phyloP scores from a whole-genome alignment of 768 basidiomycete genomes.

The Pisolithus microcarpus region DNA sequence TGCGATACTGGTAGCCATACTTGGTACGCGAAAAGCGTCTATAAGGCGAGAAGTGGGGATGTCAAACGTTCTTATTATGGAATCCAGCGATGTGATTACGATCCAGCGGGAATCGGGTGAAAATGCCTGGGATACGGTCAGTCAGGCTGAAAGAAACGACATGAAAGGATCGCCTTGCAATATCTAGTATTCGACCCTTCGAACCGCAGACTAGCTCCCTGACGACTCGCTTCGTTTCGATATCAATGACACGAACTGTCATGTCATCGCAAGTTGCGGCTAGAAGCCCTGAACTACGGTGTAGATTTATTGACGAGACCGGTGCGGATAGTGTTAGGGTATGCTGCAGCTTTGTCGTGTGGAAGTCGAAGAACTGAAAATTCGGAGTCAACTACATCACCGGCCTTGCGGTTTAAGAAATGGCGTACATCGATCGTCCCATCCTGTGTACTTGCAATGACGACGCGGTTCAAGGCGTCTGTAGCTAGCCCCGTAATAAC shows the following conservation, averaged over 20 bases:
- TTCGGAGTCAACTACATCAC: background rate
- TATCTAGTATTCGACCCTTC: constrained; percentile 78
- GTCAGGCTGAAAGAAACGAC: background rate
- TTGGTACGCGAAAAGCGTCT: constrained; percentile 83
- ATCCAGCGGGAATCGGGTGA: constrained; percentile 96
- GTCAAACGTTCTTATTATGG: constrained; percentile 90
- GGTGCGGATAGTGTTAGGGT: constrained; percentile 62
- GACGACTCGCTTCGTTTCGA: constrained; percentile 83
- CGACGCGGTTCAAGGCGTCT: constrained; percentile 74
- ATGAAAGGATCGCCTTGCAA: constrained; percentile 43
- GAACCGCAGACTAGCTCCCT: constrained; percentile 78
- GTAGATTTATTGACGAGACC: constrained; percentile 63
- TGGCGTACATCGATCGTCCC: constrained; percentile 79
- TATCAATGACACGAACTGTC: constrained; percentile 78
- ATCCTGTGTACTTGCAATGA: constrained; percentile 82
- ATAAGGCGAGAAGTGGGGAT: constrained; percentile 89
- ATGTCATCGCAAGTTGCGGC: constrained; percentile 84
- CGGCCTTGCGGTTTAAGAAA: background rate
- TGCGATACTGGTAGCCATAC: constrained; percentile 81
- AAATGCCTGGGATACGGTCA: constrained; percentile 56
- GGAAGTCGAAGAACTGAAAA: constrained; percentile 91
- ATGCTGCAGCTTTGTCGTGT: constrained; percentile 67
- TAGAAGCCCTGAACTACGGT: constrained; percentile 80
- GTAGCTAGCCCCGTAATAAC: constrained; percentile 76
- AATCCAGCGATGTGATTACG: constrained; percentile 81